A percentile compares a stretch with the other conserved stretches of the same genome.
Conservation (phyloP, 2,329 filamentous ascomycete species). For the Zymoseptoria passerinii region DNA sequence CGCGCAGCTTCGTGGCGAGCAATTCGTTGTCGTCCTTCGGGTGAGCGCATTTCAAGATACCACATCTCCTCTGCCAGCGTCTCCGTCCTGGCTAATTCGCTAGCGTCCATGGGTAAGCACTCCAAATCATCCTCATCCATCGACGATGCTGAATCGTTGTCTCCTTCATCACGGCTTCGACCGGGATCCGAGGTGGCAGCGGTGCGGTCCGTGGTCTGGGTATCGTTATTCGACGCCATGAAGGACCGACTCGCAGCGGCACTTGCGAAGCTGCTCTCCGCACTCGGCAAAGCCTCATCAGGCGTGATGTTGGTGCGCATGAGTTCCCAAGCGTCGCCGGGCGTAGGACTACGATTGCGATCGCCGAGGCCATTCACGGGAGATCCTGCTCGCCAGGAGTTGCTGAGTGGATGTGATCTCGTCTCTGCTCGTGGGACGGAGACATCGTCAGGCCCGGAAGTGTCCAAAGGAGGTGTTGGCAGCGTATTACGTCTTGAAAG, state of each 20-base stretch:
- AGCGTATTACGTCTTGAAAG: conserved; percentile 9
- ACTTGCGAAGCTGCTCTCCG: conserved; percentile 74
- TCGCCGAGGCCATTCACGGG: conserved; percentile 71
- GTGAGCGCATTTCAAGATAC: conserved; percentile 18
- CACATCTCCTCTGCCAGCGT: conserved; percentile 25
- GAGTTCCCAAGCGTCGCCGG: conserved; percentile 64
- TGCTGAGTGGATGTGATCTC: conserved; percentile 23
- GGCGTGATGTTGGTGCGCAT: conserved; percentile 72
- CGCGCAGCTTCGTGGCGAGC: conserved; percentile 28
- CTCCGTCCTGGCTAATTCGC: conserved; percentile 18
- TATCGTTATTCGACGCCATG: conserved; percentile 26
- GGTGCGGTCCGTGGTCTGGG: conserved; percentile 28
- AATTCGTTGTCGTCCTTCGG: conserved; percentile 22
- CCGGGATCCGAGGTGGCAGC: conserved; percentile 26
- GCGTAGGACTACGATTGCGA: conserved; percentile 71
- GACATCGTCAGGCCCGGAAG: conserved; percentile 13
- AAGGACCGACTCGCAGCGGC: conserved; percentile 47
- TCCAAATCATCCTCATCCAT: conserved; percentile 42
- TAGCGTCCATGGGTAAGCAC: conserved; percentile 15
- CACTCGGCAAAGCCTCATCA: conserved; percentile 71
- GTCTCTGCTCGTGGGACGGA: conserved; percentile 3
- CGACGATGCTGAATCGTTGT: conserved; percentile 45
- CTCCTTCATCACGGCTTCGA: conserved; percentile 37
- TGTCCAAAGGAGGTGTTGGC: conserved; percentile 16
- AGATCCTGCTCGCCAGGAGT: conserved; percentile 23